Evolutionary conservation across 2,329 filamentous ascomycete genomes (phyloP).

Genomic region (Trichophyton benhamiae): DNA sequence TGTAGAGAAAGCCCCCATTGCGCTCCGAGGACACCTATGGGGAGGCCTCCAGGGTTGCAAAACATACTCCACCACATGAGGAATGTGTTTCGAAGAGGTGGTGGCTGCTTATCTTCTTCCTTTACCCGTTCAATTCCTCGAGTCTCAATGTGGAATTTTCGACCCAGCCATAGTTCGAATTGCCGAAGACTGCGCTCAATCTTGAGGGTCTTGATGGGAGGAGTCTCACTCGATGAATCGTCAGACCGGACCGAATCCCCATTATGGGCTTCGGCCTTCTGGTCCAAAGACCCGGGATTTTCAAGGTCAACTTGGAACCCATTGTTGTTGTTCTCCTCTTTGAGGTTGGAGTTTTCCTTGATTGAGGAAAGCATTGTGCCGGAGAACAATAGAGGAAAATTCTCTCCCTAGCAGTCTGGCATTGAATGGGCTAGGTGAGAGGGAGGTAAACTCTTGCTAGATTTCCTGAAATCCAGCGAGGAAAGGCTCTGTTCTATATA

Average conservation of each 20-base stretch:
- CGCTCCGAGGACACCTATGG: slow-evolving; percentile 34
- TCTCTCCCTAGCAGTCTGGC: background rate
- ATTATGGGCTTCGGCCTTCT: background rate
- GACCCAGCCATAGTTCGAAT: slow-evolving; percentile 33
- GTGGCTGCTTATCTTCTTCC: slow-evolving; percentile 33
- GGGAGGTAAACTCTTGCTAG: too few relatives aligned
- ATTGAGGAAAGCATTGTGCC: background rate
- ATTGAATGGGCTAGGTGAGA: background rate
- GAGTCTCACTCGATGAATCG: background rate
- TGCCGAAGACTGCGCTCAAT: slow-evolving; percentile 9
- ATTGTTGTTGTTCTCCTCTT: background rate
- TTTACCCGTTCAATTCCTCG: slow-evolving; percentile 38
- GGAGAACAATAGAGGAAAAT: background rate
- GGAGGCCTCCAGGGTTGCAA: slow-evolving; percentile 32
- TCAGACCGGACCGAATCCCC: background rate
- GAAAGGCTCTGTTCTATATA: background rate
- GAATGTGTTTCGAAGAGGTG: slow-evolving; percentile 33
- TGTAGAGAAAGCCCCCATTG: slow-evolving; percentile 37
- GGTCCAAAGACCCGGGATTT: background rate
- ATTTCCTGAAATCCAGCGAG: background rate
- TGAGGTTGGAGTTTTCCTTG: background rate
- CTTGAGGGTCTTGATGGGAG: background rate
- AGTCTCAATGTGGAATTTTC: slow-evolving; percentile 37
- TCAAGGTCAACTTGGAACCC: background rate
- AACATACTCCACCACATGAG: slow-evolving; percentile 36